A percentile compares a stretch with the other conserved stretches of the same genome.
Conservation (phyloP, 371 early-diverging fungal genomes). For the Chytridiales sp. region DNA sequence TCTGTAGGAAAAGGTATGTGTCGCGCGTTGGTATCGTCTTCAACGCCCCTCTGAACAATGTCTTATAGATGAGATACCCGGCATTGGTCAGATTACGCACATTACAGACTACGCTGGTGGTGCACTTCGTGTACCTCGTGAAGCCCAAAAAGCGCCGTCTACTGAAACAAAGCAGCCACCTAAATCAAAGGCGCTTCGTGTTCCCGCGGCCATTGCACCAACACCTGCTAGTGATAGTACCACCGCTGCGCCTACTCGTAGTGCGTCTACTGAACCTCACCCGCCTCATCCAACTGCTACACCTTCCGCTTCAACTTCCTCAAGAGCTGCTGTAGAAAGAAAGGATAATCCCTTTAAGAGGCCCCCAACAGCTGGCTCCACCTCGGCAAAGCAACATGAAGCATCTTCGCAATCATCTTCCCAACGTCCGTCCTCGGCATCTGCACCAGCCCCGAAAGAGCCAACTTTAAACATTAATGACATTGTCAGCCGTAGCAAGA, state of each 20-base stretch:
- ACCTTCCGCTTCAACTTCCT: slow-evolving; percentile 1
- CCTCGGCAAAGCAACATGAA: not conserved
- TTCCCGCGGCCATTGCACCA: slow-evolving; percentile 16
- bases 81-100: not conserved
- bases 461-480: not conserved
- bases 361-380: not conserved
- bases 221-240: too few relatives aligned
- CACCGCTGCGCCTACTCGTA: too few relatives aligned
- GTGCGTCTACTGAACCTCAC: too few relatives aligned
- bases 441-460: not conserved
- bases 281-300: slow-evolving; percentile 1
- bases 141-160: not conserved
- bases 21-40: not conserved
- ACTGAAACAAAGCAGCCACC: not conserved
- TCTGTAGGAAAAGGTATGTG: not conserved
- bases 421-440: not conserved
- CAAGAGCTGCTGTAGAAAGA: not conserved
- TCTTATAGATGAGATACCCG: too few relatives aligned
- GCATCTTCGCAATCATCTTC: not conserved
- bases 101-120: slow-evolving; percentile 18
- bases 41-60: too few relatives aligned
- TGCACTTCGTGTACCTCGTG: slow-evolving; percentile 21
- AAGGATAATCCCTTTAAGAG: not conserved
- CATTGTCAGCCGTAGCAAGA: slow-evolving; percentile 1
- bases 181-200: slow-evolving; percentile 19